Evolutionary conservation across 805 yeast genomes (phyloP), one percentile per base, ranked within the genome.

Genomic region (Saccharomycopsis selenospora): DNA sequence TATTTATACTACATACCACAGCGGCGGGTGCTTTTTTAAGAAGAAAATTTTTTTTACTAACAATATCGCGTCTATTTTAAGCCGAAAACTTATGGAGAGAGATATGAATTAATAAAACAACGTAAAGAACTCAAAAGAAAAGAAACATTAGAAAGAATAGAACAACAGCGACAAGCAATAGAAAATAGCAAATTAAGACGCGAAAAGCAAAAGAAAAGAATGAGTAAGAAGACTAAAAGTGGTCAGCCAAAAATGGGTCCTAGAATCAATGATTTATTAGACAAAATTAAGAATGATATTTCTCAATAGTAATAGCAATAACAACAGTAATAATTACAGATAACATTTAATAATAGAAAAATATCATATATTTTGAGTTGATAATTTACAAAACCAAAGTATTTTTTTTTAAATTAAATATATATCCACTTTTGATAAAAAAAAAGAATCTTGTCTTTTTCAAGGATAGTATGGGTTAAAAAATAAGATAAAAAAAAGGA

Each of bases 241-340:
- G 98, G 98, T 0, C 98, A 90, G 63, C 97, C 97, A 2, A 65
- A 77, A 41, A 86, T 90, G 91, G 96, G 88, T 0, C 95, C 96
- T 13, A 77, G 95, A 64, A 86, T 90, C 50, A 82, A 79, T 48
- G 77, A 79, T 56, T 68, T 90, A 40, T 70, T 90, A 43, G 93
- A 84, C 47, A 86, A 88, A 63, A 85, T 90, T 52, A 80, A 77
- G 59, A 65, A 65, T 25, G 81, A 77, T 54, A 36, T 42, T 18
- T 20, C 13, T 28, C 33, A 28, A 10, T n/a, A 28, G 33, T 28
- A 28, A 10, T n/a, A 28, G 33, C 33, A 28, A 10, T n/a, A 10
- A 28, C 33, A 28, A 28, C 10, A n/a, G 13, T 10, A 28, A n/a
- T 10, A 28, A 28, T n/a, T n/a, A n/a, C n/a, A n/a, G n/a, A n/a